phyloP scores from a whole-genome alignment of 2,329 filamentous ascomycete genomes.

The Didymella exigua region DNA sequence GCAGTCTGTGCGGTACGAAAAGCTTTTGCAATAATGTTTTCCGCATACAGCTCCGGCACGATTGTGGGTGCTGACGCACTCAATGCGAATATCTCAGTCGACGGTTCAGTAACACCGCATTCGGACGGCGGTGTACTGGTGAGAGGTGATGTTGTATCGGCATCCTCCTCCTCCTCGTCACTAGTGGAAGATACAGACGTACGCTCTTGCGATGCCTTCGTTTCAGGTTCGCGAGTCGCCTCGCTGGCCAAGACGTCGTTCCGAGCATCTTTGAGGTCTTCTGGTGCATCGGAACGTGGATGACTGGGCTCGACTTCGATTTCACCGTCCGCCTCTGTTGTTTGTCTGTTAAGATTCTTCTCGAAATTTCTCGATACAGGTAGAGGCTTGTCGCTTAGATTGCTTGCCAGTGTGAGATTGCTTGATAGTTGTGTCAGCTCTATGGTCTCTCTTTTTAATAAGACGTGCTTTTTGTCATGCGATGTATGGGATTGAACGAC shows the following conservation, averaged over 20 bases:
- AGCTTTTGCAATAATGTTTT: constrained; percentile 28
- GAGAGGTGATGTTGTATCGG: constrained; percentile 8
- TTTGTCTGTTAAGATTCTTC: too few relatives aligned
- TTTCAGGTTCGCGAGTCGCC: neutral
- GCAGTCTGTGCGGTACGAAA: constrained; percentile 24
- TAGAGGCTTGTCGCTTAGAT: too few relatives aligned
- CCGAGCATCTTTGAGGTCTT: too few relatives aligned
- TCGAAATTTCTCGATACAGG: too few relatives aligned
- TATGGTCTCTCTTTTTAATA: neutral
- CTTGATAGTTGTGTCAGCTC: too few relatives aligned
- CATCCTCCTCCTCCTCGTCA: constrained; percentile 3
- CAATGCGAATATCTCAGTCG: neutral
- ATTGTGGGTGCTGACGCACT: neutral
- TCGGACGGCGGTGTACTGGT: constrained; percentile 24
- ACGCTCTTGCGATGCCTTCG: neutral
- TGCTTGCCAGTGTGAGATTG: too few relatives aligned
- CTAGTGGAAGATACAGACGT: constrained; percentile 8
- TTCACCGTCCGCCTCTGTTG: too few relatives aligned
- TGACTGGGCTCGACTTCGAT: too few relatives aligned
- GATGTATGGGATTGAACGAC: too few relatives aligned
- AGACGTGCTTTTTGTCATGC: neutral
- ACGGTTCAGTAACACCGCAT: neutral
- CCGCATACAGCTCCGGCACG: constrained; percentile 20
- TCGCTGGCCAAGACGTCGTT: too few relatives aligned
- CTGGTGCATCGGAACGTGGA: too few relatives aligned